These are phyloP conservation scores for Aphanocladium album DNA, from an alignment of 2,329 filamentous ascomycete species.

Conservation along the genomic window DNA sequence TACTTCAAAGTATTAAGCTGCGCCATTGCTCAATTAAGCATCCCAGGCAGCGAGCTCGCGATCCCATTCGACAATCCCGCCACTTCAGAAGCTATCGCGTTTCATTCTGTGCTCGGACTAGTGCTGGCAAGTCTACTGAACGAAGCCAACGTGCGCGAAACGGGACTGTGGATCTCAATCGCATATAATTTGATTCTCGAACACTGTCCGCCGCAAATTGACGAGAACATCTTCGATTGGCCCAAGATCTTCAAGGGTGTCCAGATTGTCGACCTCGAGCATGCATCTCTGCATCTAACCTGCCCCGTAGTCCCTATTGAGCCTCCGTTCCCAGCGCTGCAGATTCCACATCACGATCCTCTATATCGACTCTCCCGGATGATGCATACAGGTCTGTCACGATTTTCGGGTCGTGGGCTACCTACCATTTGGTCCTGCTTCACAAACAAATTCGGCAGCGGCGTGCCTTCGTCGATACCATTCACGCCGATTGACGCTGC, in stretches of 20 bases:
- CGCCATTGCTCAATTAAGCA: conserved; percentile 35
- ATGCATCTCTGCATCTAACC: conserved; percentile 37
- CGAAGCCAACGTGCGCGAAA: conserved; percentile 37
- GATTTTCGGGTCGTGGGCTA: conserved; percentile 37
- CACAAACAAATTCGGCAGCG: conserved; percentile 19
- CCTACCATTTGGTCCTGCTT: conserved; percentile 41
- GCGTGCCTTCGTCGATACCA: conserved; percentile 19
- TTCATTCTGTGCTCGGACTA: conserved; percentile 37
- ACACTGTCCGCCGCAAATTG: conserved; percentile 33
- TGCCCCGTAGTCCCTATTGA: conserved; percentile 37
- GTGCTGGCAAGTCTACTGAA: conserved; percentile 36
- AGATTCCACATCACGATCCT: conserved; percentile 34
- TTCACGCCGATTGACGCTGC: conserved; percentile 36
- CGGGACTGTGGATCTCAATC: conserved; percentile 39
- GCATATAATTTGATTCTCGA: conserved; percentile 37
- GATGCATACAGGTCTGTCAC: conserved; percentile 39
- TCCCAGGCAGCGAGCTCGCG: conserved; percentile 28
- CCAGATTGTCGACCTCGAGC: conserved; percentile 40
- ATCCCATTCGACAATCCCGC: conserved; percentile 19
- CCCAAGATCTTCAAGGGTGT: conserved; percentile 33
- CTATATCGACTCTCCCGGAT: conserved; percentile 37
- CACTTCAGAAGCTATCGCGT: conserved; percentile 33
- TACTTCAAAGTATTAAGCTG: conserved; percentile 34
- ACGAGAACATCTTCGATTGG: conserved; percentile 36
- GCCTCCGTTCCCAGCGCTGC: conserved; percentile 32